phyloP scores from a whole-genome alignment of 1,284 basidiomycete species.

The Paramarasmius palmivorus region DNA sequence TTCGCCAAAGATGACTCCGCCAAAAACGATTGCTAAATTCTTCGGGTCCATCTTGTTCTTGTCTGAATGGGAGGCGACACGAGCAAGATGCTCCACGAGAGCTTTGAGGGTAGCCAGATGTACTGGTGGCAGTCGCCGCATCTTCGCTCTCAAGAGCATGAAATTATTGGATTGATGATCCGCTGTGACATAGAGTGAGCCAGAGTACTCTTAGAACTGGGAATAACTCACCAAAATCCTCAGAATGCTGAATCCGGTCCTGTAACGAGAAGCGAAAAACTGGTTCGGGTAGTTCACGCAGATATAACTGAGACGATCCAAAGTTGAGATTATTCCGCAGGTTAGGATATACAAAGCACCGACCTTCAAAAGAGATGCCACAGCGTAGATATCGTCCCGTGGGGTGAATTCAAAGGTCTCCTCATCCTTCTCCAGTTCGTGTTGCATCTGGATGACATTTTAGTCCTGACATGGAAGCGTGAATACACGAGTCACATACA shows the following conservation, averaged over 20 bases:
- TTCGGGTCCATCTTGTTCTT: slow-evolving; percentile 95
- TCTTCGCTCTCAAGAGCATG: slow-evolving; percentile 73
- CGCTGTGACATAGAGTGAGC: slow-evolving; percentile 36
- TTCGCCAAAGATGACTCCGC: slow-evolving; percentile 85
- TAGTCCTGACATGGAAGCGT: slow-evolving; percentile 5
- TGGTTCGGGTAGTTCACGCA: slow-evolving; percentile 91
- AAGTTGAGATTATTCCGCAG: neutral
- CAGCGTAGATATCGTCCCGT: slow-evolving; percentile 85
- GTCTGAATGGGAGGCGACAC: slow-evolving; percentile 67
- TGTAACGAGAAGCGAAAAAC: slow-evolving; percentile 85
- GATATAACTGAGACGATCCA: slow-evolving; percentile 58
- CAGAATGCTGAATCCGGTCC: slow-evolving; percentile 84
- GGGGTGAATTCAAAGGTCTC: slow-evolving; percentile 77
- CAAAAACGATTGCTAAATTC: slow-evolving; percentile 87
- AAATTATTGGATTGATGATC: slow-evolving; percentile 76
- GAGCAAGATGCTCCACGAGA: slow-evolving; percentile 86
- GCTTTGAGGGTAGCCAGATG: slow-evolving; percentile 89
- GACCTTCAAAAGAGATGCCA: slow-evolving; percentile 92
- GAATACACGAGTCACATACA: slow-evolving; percentile 38
- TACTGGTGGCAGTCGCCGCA: slow-evolving; percentile 81
- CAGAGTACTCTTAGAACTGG: neutral
- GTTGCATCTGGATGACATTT: slow-evolving; percentile 63
- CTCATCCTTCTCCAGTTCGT: slow-evolving; percentile 91
- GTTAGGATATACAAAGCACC: slow-evolving; percentile 16
- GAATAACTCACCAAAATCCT: slow-evolving; percentile 59